Base-by-base conservation (phyloP, 768 basidiomycete genomes). In the Boletus insuetus region DNA sequence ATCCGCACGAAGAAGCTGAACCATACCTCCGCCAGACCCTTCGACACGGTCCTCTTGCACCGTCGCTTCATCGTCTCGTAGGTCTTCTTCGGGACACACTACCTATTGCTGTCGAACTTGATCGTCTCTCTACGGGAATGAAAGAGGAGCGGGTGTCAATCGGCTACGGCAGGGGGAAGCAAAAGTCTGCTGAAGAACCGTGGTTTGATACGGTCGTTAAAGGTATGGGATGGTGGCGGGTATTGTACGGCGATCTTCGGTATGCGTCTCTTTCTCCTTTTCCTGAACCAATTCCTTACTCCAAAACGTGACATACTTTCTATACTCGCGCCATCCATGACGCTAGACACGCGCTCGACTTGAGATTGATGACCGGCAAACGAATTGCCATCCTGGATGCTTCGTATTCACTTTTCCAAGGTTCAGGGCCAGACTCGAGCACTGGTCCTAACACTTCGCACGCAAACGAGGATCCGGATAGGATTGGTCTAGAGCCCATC, bases 1-100 rank as follows among this genome's bases (percentile, higher is more conserved):
- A 91, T 60, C 91, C 93, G 3, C 94, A 95, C 60, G 83, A 85
- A 56, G 84, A 87, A 58, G 83, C 89, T 8, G 89, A 91, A 55
- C 83, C 82, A 2, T 89, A 85, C 66, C 71, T 95, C n/a, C 79
- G 86, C 4, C 79, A 81, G 51, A 79, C 91, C 22, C 71, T 96
- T 39, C 83, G 84, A 35, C 83, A 88, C 53, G 85, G 88, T 8
- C 75, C 79, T 26, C 78, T 90, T 13, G 80, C 85, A 2, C 77
- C 79, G 8, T 85, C 88, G 11, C 72, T 91, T 31, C 82, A 86
- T 54, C 78, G 80, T 37, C 77, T 91, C 20, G 85, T 91, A 26
- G 79, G 78, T 20, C 72, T 92, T 31, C 75, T 95, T 16, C 79
- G 89, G 35, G 82, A 88, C 58, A 93, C 91, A 0, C 73, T 95